phyloP scores from a whole-genome alignment of 176 grass and related monocot species.

The Lolium perenne region DNA sequence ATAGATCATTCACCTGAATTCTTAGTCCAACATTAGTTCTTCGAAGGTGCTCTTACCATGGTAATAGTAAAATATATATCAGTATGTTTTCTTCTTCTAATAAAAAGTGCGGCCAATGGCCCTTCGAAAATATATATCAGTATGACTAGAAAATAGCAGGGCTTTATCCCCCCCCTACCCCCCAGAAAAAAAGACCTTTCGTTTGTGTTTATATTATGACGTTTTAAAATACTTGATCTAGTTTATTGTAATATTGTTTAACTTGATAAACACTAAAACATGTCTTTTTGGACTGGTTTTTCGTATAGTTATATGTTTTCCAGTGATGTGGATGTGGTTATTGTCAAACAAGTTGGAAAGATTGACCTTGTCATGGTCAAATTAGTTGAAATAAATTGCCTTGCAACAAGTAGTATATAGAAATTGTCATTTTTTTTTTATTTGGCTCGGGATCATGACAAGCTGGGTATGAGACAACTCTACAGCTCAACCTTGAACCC shows the following conservation, averaged over 20 bases:
- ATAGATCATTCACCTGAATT: background rate
- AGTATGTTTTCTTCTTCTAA: too few species aligned
- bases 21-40: background rate
- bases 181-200: background rate
- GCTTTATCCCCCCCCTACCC: background rate
- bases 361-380: background rate
- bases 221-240: background rate
- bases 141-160: background rate
- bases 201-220: background rate
- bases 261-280: background rate
- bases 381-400: background rate
- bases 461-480: background rate
- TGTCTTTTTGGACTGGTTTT: background rate
- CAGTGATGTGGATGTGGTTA: background rate
- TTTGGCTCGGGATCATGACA: background rate
- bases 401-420: background rate
- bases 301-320: background rate
- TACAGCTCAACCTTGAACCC: too few species aligned
- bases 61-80: background rate
- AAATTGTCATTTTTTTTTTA: background rate
- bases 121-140: background rate
- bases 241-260: background rate
- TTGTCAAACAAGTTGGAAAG: background rate
- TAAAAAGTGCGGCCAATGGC: too few species aligned
- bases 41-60: background rate